Evolutionary conservation across 139 green algal genomes (phyloP).

Genomic region (Asterochloris sp.): DNA sequence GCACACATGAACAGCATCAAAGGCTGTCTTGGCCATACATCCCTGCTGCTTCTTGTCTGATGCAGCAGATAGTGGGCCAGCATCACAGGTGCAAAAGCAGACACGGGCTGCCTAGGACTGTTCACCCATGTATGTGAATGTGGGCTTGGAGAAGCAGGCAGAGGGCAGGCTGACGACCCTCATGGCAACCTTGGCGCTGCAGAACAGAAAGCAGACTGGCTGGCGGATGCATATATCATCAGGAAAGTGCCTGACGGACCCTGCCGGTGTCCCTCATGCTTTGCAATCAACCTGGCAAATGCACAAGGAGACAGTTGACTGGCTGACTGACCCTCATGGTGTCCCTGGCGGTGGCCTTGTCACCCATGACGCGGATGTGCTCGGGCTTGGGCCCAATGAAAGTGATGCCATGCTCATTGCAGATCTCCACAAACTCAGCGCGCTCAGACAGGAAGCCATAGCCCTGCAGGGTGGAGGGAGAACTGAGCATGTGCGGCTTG

Average conservation of each 20-base stretch:
- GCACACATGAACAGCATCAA: no score
- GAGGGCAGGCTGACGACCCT: no score
- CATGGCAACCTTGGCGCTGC: no score
- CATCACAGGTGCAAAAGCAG: no score
- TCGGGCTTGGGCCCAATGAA: conserved; percentile 94
- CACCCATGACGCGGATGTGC: conserved; percentile 91
- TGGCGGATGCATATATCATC: no score
- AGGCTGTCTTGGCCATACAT: no score
- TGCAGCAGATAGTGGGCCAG: no score
- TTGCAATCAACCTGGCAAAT: neutral
- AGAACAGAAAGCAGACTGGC: no score
- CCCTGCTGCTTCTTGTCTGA: no score
- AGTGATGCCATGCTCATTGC: conserved; percentile 88
- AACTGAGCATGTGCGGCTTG: neutral
- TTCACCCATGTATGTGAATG: neutral
- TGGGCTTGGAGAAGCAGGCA: neutral
- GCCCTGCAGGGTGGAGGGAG: conserved; percentile 46
- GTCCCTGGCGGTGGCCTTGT: conserved; percentile 92
- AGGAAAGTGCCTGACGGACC: no score
- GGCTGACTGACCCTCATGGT: conserved; percentile 80
- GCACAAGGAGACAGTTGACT: neutral
- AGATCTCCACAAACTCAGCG: conserved; percentile 95
- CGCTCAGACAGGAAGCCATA: conserved; percentile 98
- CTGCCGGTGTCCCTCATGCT: no score
- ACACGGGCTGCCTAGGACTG: neutral